These are phyloP conservation scores for Coriaria nepalensis DNA, from an alignment of 306 rosid species.

Conservation along the genomic window DNA sequence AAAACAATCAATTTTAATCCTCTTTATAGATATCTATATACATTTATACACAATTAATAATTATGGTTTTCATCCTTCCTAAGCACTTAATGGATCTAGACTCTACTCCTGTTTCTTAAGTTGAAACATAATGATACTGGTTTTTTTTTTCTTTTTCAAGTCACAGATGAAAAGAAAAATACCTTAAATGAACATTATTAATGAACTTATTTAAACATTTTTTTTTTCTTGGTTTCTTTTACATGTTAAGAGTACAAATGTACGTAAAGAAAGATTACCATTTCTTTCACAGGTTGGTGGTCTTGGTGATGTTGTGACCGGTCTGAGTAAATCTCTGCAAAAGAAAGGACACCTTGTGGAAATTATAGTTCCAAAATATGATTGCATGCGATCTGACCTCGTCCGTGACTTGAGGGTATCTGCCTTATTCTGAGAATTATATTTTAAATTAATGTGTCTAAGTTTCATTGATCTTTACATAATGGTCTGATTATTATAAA, in stretches of 20 bases:
- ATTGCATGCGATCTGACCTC: constrained; percentile 60
- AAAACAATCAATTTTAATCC: too few species aligned
- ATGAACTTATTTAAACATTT: too few species aligned
- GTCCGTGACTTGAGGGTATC: constrained; percentile 60
- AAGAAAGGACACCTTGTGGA: constrained; percentile 92
- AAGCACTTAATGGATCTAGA: too few species aligned
- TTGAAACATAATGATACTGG: too few species aligned
- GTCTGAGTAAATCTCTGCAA: constrained; percentile 85
- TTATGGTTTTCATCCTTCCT: too few species aligned
- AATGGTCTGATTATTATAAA: constrained; percentile 2
- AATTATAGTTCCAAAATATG: constrained; percentile 90
- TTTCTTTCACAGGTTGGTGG: constrained; percentile 76
- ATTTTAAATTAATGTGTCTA: background rate
- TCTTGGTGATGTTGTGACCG: constrained; percentile 82
- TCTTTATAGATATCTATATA: too few species aligned
- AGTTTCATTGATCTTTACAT: background rate
- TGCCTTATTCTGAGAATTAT: constrained; percentile 10
- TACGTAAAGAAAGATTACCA: constrained; percentile 2
- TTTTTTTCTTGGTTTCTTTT: background rate
- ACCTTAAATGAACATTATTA: too few species aligned
- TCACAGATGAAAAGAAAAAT: too few species aligned
- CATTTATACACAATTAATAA: too few species aligned
- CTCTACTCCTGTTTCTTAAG: too few species aligned
- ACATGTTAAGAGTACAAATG: background rate
- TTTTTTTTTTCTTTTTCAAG: too few species aligned